Conservation (phyloP, 2,329 filamentous ascomycete genomes). For the Epicoccum sorghinum region DNA sequence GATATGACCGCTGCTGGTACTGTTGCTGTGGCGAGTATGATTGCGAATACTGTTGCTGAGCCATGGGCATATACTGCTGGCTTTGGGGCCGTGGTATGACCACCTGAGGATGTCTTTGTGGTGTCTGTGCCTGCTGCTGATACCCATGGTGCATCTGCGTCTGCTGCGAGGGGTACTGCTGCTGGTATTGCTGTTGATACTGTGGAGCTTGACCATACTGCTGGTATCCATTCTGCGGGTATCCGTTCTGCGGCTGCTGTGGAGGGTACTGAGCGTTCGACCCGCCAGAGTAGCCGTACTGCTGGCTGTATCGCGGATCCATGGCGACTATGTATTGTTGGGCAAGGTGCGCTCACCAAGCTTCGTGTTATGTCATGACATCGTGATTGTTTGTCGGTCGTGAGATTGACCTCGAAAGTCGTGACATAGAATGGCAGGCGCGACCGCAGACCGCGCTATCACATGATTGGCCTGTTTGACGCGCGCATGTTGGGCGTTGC, state of each 20-base stretch:
- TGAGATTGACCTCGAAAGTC: constrained; percentile 1
- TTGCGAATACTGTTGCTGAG: constrained; percentile 23
- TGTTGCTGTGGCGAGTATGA: constrained; percentile 6
- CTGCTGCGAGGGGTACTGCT: constrained; percentile 29
- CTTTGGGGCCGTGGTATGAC: constrained; percentile 30
- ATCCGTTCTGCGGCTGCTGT: constrained; percentile 34
- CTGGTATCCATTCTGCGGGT: constrained; percentile 38
- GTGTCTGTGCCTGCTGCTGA: constrained; percentile 17
- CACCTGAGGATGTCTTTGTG: constrained; percentile 23
- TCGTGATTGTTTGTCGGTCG: constrained; percentile 23
- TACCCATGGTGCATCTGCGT: constrained; percentile 32
- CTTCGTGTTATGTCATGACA: constrained; percentile 23
- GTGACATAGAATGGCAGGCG: constrained; percentile 11
- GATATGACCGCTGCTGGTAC: constrained; percentile 19
- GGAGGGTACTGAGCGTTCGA: constrained; percentile 40
- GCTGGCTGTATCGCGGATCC: constrained; percentile 46
- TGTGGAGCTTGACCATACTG: constrained; percentile 34
- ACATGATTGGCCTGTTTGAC: constrained; percentile 18
- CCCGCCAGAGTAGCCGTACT: constrained; percentile 36
- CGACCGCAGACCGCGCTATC: constrained; percentile 10
- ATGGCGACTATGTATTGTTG: constrained; percentile 19
- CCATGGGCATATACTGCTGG: constrained; percentile 35
- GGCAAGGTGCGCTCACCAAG: constrained; percentile 20
- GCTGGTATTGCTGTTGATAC: constrained; percentile 30
- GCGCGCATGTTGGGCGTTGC: constrained; percentile 4